phyloP scores from a whole-genome alignment of 345 rosid species.

The Arabis hirsuta region DNA sequence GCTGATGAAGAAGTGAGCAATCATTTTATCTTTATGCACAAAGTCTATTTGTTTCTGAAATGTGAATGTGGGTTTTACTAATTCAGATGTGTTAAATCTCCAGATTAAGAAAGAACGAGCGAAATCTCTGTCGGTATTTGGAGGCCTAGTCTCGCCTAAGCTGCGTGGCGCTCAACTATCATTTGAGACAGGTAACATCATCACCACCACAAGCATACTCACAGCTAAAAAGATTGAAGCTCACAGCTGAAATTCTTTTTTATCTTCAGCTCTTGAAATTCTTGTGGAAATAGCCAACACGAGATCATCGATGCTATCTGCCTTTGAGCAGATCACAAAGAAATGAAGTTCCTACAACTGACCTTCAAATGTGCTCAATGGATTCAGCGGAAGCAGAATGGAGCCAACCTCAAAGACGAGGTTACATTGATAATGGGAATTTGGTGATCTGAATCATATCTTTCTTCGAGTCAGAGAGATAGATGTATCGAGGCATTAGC shows the following conservation, averaged over 20 bases:
- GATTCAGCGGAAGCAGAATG: constrained; percentile 13
- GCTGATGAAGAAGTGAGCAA: constrained; percentile 42
- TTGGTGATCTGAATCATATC: constrained; percentile 3
- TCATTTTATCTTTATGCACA: not conserved
- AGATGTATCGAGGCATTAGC: constrained; percentile 20
- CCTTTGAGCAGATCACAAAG: constrained; percentile 50
- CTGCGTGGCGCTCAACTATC: constrained; percentile 80
- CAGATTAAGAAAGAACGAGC: constrained; percentile 76
- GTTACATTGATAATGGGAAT: not conserved
- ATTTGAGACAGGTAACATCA: constrained; percentile 75
- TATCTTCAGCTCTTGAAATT: constrained; percentile 71
- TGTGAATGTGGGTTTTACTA: not conserved
- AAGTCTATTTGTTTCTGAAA: constrained; percentile 1
- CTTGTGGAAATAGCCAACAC: constrained; percentile 80
- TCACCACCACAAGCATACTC: constrained; percentile 22
- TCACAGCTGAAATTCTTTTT: not conserved
- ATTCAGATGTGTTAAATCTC: constrained; percentile 25
- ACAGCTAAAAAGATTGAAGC: not conserved
- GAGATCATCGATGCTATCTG: constrained; percentile 61
- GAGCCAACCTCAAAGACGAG: not conserved
- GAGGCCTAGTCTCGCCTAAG: constrained; percentile 88
- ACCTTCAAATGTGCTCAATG: constrained; percentile 11
- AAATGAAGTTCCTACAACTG: constrained; percentile 32
- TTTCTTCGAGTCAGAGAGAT: not conserved
- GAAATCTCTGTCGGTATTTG: constrained; percentile 71